Conservation (phyloP, 169 alveolate genomes). For the Cryptosporidium meleagridis region DNA sequence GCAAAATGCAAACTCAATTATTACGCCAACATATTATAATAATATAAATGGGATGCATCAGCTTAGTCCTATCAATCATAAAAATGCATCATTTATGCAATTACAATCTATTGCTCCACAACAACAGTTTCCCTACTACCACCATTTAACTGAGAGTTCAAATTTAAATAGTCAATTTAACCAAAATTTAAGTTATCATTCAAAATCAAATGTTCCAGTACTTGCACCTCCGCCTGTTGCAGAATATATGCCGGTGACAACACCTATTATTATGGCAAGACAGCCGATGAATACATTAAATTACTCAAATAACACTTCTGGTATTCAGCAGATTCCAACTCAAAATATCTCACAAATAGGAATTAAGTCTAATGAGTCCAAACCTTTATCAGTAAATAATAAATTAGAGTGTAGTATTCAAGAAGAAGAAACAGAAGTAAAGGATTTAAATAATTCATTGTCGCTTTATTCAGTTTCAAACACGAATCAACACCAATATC, state of each 20-base stretch:
- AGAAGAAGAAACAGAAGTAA: neutral
- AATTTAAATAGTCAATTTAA: slow-evolving; percentile 33
- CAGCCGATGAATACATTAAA: slow-evolving; percentile 26
- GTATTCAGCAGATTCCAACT: slow-evolving; percentile 17
- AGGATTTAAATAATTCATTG: slow-evolving; percentile 2
- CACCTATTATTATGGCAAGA: slow-evolving; percentile 61
- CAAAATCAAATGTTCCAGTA: neutral
- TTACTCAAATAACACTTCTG: neutral
- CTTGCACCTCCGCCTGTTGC: slow-evolving; percentile 59
- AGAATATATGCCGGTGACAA: slow-evolving; percentile 70
- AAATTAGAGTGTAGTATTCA: slow-evolving; percentile 3
- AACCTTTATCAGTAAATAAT: neutral
- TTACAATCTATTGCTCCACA: slow-evolving; percentile 8
- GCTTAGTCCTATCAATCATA: slow-evolving; percentile 8
- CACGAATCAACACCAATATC: neutral
- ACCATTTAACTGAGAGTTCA: slow-evolving; percentile 5
- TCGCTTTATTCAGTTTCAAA: neutral
- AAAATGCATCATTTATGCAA: slow-evolving; percentile 3
- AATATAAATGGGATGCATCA: slow-evolving; percentile 15
- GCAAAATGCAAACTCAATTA: neutral
- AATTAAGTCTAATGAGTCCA: neutral
- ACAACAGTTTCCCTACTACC: slow-evolving; percentile 43
- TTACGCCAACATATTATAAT: slow-evolving; percentile 11
- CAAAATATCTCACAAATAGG: slow-evolving; percentile 1
- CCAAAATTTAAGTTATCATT: slow-evolving; percentile 23